Evolutionary conservation across 306 rosid species (phyloP).

Genomic region (Lupinus albus): DNA sequence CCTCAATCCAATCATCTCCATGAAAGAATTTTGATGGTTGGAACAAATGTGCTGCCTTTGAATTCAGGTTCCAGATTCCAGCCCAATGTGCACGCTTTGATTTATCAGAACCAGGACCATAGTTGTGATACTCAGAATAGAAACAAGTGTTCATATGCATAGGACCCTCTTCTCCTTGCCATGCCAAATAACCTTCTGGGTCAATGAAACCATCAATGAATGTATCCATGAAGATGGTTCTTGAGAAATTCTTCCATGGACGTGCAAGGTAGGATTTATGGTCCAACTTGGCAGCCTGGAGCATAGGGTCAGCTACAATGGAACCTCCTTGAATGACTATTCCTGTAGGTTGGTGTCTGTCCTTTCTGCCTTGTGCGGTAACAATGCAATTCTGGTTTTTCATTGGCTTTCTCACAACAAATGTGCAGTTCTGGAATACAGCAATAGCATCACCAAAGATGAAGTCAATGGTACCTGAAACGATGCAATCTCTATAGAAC

Average conservation of each 20-base stretch:
- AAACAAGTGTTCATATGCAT: constrained; percentile 39
- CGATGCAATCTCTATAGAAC: constrained; percentile 62
- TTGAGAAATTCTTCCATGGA: constrained; percentile 65
- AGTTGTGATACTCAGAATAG: constrained; percentile 46
- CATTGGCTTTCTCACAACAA: constrained; percentile 53
- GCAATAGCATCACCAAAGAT: constrained; percentile 59
- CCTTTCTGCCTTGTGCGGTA: constrained; percentile 64
- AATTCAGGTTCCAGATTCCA: constrained; percentile 50
- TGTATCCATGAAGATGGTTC: constrained; percentile 58
- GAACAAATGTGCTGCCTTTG: constrained; percentile 23
- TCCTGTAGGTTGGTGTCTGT: constrained; percentile 50
- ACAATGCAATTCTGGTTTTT: constrained; percentile 54
- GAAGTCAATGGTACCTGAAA: constrained; percentile 78
- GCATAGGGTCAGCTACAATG: constrained; percentile 34
- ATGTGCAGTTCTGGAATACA: constrained; percentile 60
- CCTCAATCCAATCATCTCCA: constrained; percentile 50
- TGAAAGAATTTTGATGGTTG: neutral
- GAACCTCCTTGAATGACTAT: constrained; percentile 45
- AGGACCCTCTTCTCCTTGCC: constrained; percentile 43
- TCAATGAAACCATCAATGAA: constrained; percentile 49
- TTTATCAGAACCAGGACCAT: constrained; percentile 50
- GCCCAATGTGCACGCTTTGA: constrained; percentile 51
- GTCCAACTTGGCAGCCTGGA: constrained; percentile 13
- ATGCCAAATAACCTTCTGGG: constrained; percentile 57
- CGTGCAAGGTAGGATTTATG: constrained; percentile 47